A percentile compares a stretch with the other conserved stretches of the same genome.
These are phyloP conservation scores for Biancaea sappan DNA, from an alignment of 306 rosid genomes.

Conservation along the genomic window DNA sequence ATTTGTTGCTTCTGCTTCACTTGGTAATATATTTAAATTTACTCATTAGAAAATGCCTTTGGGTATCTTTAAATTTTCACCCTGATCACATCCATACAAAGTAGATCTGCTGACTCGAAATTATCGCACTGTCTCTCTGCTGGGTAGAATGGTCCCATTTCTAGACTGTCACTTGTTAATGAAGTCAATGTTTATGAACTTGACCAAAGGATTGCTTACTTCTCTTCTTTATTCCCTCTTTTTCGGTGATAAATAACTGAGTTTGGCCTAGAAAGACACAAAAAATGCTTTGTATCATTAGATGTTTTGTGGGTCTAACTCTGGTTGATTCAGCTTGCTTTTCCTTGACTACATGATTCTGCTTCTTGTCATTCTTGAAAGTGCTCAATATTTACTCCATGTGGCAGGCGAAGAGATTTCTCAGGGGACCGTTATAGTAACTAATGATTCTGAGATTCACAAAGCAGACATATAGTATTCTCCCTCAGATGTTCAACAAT, in stretches of 20 bases:
- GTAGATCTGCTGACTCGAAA: not conserved
- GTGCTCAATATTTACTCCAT: conserved; percentile 26
- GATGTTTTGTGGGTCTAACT: conserved; percentile 2
- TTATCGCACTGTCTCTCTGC: conserved; percentile 6
- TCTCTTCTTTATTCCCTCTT: not conserved
- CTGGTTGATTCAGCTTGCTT: conserved; percentile 19
- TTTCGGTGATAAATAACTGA: not conserved
- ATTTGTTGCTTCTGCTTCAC: conserved; percentile 5
- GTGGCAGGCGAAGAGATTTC: conserved; percentile 66
- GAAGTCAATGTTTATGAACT: not conserved
- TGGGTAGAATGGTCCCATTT: conserved; percentile 1
- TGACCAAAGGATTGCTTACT: not conserved
- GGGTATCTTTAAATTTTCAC: conserved; percentile 9
- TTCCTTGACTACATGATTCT: conserved; percentile 24
- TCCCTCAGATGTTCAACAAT: conserved; percentile 30
- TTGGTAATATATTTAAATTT: conserved; percentile 1
- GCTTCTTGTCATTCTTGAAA: conserved; percentile 18
- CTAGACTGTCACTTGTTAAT: not conserved
- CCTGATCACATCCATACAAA: conserved; percentile 4
- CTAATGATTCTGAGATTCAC: conserved; percentile 33
- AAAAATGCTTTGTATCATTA: conserved; percentile 19
- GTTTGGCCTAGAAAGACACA: not conserved
- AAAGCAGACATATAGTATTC: conserved; percentile 19
- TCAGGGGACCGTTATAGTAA: conserved; percentile 43
- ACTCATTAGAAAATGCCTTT: conserved; percentile 10